Evolutionary conservation across 169 alveolate species (phyloP).

Genomic region (Cryptosporidium bovis): DNA sequence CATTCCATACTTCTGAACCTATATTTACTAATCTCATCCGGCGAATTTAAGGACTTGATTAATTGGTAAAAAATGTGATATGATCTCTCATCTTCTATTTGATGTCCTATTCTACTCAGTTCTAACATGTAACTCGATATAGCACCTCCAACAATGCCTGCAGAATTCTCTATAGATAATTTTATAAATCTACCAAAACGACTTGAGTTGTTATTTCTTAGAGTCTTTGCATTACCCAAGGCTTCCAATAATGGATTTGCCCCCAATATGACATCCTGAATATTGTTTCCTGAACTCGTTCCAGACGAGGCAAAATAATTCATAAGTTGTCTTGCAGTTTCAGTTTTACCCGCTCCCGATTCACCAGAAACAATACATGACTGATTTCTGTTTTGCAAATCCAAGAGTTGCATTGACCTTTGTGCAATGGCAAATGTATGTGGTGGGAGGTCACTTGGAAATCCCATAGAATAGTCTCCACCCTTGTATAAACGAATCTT

Average conservation of each 20-base stretch:
- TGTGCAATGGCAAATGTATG: slow-evolving; percentile 89
- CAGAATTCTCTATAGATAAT: slow-evolving; percentile 89
- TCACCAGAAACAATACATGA: slow-evolving; percentile 99
- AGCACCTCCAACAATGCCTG: slow-evolving; percentile 82
- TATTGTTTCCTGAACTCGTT: slow-evolving; percentile 12
- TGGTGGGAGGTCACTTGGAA: slow-evolving; percentile 85
- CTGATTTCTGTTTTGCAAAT: slow-evolving; percentile 84
- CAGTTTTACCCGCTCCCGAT: slow-evolving; percentile 99
- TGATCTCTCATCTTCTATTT: slow-evolving; percentile 77
- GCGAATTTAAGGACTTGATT: slow-evolving; percentile 77
- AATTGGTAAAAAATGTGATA: slow-evolving; percentile 83
- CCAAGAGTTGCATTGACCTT: slow-evolving; percentile 84
- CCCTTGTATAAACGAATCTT: slow-evolving; percentile 79
- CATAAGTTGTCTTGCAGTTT: slow-evolving; percentile 94
- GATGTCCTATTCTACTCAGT: slow-evolving; percentile 71
- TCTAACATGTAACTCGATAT: slow-evolving; percentile 73
- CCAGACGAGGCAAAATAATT: slow-evolving; percentile 82
- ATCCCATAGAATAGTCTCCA: slow-evolving; percentile 82
- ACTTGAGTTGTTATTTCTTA: slow-evolving; percentile 96
- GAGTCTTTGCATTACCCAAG: slow-evolving; percentile 98
- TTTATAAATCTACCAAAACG: slow-evolving; percentile 98
- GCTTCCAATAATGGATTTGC: slow-evolving; percentile 98
- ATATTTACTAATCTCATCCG: slow-evolving; percentile 17
- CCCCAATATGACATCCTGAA: slow-evolving; percentile 85
- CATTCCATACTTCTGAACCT: slow-evolving; percentile 67